These are phyloP conservation scores for Candida germanica DNA, from an alignment of 805 yeast species.

Conservation along the genomic window DNA sequence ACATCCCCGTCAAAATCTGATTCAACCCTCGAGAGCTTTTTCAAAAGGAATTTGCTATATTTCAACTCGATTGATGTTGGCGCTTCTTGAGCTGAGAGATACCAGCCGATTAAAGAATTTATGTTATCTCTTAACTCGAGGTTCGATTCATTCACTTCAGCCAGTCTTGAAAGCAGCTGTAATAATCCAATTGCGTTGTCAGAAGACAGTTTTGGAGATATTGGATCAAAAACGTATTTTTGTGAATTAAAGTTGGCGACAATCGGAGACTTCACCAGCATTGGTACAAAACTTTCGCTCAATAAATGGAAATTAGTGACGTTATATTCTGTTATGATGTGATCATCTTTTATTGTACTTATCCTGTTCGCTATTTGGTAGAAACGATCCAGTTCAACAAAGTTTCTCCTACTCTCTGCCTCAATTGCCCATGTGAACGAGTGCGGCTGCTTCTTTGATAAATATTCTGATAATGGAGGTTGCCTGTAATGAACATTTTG, in stretches of 20 bases:
- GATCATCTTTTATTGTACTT: background rate
- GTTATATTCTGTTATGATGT: conserved; percentile 2
- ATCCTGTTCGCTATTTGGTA: background rate
- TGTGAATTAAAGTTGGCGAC: conserved; percentile 16
- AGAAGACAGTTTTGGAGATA: conserved; percentile 20
- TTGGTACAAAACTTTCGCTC: conserved; percentile 3
- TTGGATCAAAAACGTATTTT: conserved; percentile 22
- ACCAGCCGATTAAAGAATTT: too few relatives aligned
- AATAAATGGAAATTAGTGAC: conserved; percentile 6
- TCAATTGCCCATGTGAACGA: conserved; percentile 31
- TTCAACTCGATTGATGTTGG: conserved; percentile 15
- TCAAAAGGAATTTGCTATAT: conserved; percentile 6
- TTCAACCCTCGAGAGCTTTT: conserved; percentile 1
- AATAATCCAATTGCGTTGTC: conserved; percentile 17
- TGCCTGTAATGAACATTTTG: too few relatives aligned
- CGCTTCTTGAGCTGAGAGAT: conserved; percentile 26
- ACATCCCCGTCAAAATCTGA: background rate
- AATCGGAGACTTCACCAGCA: background rate
- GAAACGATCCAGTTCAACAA: conserved; percentile 8
- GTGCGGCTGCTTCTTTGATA: conserved; percentile 22
- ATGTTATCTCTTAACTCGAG: too few relatives aligned
- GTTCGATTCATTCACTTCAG: conserved; percentile 18
- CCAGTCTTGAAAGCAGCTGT: conserved; percentile 10
- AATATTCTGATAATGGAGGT: background rate
- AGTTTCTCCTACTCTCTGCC: conserved; percentile 28